Percentiles rank a stretch among this genome's conserved stretches.
Evolutionary conservation across 2,329 filamentous ascomycete genomes (phyloP).

Genomic region (Hypoxylon sp.): DNA sequence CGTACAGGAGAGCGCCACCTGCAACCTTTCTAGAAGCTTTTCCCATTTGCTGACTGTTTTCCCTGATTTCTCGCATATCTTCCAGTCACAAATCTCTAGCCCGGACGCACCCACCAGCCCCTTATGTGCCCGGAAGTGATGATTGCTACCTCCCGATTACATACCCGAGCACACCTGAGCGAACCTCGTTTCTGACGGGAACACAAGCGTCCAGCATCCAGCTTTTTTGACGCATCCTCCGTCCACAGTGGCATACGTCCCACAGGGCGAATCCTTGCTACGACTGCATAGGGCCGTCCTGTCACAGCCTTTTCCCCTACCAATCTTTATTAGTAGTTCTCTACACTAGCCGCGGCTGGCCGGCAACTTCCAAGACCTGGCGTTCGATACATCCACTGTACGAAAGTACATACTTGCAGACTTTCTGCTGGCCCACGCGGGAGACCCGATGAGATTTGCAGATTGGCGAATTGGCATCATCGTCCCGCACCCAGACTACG

Average conservation of each 20-base stretch:
- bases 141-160: conserved; percentile 41
- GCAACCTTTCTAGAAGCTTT: conserved; percentile 38
- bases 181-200: conserved; percentile 38
- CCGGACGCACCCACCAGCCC: conserved; percentile 29
- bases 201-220: conserved; percentile 33
- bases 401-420: neutral
- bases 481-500: conserved; percentile 19
- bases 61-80: conserved; percentile 42
- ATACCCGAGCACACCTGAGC: neutral
- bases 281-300: conserved; percentile 49
- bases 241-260: conserved; percentile 42
- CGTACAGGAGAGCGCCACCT: conserved; percentile 18
- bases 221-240: conserved; percentile 43
- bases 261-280: conserved; percentile 45
- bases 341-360: conserved; percentile 41
- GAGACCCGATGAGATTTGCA: conserved; percentile 38
- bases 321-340: conserved; percentile 35
- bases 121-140: conserved; percentile 29
- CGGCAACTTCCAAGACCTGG: conserved; percentile 29
- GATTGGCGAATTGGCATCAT: conserved; percentile 39
- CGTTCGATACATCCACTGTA: conserved; percentile 28
- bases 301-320: conserved; percentile 44
- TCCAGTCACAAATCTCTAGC: conserved; percentile 32
- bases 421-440: conserved; percentile 34
- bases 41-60: conserved; percentile 31